Evolutionary conservation across 2,329 filamentous ascomycete genomes (phyloP), one percentile per base, ranked within the genome.

Genomic region (Dendryphion nanum): DNA sequence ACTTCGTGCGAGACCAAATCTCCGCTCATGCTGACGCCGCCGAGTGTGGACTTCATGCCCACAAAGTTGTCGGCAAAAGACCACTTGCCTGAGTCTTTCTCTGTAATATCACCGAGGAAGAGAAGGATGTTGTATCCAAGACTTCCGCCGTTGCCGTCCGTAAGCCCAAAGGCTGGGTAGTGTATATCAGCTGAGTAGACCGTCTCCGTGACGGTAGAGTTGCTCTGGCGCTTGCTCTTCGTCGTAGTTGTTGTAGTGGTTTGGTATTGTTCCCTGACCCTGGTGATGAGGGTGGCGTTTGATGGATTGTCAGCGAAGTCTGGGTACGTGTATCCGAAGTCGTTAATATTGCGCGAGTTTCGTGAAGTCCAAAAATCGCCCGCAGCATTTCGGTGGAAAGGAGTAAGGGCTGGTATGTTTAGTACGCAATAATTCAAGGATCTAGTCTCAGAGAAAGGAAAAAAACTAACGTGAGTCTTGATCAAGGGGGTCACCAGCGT

Each of bases 321-420:
- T 2, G 38, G 38, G 28, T 48, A 48, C 7, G 37, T 45, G 40
- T 48, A 48, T n/a, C 42, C 34, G 6, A 48, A 12, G 12, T 13
- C 24, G 2, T 18, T 4, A 19, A 30, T 43, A 20, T 35, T 17
- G 8, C 39, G 26, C 30, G 35, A 30, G 26, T 20, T 13, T n/a
- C 23, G 20, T 15, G 41, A 39, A 12, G 38, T 47, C 44, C 41
- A 45, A 40, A 47, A 49, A 14, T 33, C 23, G 18, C 40, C 42
- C 3, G 10, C 4, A 3, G 28, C 37, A 20, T 47, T 29, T 14
- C 23, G 19, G 31, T 45, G 38, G 44, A 47, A 47, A 14, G 44
- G 44, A 2, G 29, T 39, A 10, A 47, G 38, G 3, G 21, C 32
- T 38, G 29, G n/a, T 13, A 28, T 10, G 12, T 4, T 8, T 3